phyloP scores from a whole-genome alignment of 1,139 yeast species.

The Suhomyces ambrosiae region DNA sequence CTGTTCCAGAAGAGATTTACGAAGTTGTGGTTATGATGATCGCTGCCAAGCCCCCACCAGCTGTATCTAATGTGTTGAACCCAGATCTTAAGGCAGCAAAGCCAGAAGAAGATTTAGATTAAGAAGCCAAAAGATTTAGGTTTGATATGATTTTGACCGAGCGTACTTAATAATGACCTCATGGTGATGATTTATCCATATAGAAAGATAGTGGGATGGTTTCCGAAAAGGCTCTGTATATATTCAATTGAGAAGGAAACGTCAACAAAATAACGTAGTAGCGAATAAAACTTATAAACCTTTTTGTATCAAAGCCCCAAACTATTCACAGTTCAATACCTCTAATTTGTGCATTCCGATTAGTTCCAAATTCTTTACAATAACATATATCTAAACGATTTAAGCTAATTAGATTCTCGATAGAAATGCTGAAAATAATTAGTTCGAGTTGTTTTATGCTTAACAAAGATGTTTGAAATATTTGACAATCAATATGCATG shows the following conservation, averaged over 20 bases:
- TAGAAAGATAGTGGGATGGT: constrained; percentile 9
- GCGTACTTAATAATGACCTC: constrained; percentile 1
- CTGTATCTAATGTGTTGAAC: constrained; percentile 69
- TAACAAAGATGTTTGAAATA: no score
- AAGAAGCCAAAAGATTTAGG: constrained; percentile 12
- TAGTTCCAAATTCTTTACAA: no score
- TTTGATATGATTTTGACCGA: no score
- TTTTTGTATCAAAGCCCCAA: no score
- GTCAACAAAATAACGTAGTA: background rate
- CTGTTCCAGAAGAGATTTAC: constrained; percentile 78
- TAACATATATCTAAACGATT: no score
- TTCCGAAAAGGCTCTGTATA: constrained; percentile 10
- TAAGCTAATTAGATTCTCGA: no score
- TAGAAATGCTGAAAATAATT: no score
- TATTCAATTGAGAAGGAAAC: constrained; percentile 3
- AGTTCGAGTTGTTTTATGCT: no score
- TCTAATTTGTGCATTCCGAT: no score
- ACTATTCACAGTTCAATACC: no score
- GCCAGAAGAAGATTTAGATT: constrained; percentile 46
- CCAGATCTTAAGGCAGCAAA: constrained; percentile 20
- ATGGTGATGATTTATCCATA: constrained; percentile 12
- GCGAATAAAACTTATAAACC: background rate
- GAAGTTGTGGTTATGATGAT: constrained; percentile 86
- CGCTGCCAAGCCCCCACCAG: constrained; percentile 84
- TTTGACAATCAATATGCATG: no score